A percentile compares a stretch with the other conserved stretches of the same genome.
These are phyloP conservation scores for Breynia disticha DNA, from an alignment of 441 rosid species.

Conservation along the genomic window DNA sequence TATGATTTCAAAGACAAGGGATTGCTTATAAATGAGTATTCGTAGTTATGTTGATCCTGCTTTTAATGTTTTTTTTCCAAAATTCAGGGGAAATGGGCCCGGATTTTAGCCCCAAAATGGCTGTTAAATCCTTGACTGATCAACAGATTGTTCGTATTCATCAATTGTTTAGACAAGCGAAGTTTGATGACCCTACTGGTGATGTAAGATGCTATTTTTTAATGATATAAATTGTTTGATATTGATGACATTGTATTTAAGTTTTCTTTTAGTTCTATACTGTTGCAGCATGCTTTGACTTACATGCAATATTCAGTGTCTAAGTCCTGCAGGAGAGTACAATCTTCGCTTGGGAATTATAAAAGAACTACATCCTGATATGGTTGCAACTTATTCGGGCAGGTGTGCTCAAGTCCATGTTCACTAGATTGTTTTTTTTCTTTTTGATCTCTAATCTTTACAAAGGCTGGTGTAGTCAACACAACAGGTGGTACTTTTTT, in stretches of 20 bases:
- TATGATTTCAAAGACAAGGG: background rate
- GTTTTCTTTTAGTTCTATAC: background rate
- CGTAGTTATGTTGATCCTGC: background rate
- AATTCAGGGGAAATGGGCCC: constrained; percentile 92
- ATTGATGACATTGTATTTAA: constrained; percentile 1
- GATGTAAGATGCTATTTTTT: constrained; percentile 49
- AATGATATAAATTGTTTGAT: constrained; percentile 4
- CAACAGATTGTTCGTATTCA: constrained; percentile 96
- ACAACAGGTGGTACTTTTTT: background rate
- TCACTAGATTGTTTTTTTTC: constrained; percentile 7
- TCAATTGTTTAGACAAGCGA: constrained; percentile 97
- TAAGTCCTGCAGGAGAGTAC: constrained; percentile 99
- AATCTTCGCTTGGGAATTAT: constrained; percentile 97
- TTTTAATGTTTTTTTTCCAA: constrained; percentile 1
- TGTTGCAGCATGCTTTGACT: background rate
- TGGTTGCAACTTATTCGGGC: constrained; percentile 97
- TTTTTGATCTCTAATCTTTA: background rate
- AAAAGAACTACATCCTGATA: constrained; percentile 96
- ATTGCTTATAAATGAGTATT: too few relatives aligned
- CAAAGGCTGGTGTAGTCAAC: background rate
- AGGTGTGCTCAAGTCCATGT: constrained; percentile 41
- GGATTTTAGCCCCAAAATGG: constrained; percentile 72
- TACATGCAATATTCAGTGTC: constrained; percentile 47
- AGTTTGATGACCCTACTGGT: constrained; percentile 94
- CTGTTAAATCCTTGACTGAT: constrained; percentile 67